Evolutionary conservation across 192 early-diverging fungal species (phyloP), one percentile per base, ranked within the genome.

Genomic region (Coemansia sp.): DNA sequence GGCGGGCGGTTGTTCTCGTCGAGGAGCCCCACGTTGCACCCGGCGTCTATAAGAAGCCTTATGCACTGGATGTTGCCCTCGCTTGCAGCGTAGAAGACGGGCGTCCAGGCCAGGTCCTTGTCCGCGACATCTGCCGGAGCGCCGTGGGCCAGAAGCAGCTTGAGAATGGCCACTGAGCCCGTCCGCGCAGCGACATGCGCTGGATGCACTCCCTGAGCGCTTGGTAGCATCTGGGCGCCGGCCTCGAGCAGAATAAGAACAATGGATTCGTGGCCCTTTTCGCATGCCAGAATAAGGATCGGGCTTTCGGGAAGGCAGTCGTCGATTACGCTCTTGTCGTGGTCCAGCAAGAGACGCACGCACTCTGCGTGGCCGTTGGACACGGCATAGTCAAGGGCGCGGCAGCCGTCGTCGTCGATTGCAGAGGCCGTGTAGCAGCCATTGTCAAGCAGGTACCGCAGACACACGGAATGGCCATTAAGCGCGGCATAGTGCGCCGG

Each of bases 401-500:
- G 84, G 65, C 87, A 90, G 27, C 93, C 93, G 71, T 99, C 97
- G 60, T 96, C 89, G 61, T 99, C 97, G 8, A 82, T 78, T 6
- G 57, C 57, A 18, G 83, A 74, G 16, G 69, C 67, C 50, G 85
- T 74, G 23, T 84, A 75, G 36, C 86, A 83, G 0, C 81, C 80
- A 29, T 72, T 61, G 6, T 70, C 71, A 0, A 89, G 66, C 23
- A 91, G 67, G 25, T 81, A 89, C 32, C 69, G 80, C 20, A 94
- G 69, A 27, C 88, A 87, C 7, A 88, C 87, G 11, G 72, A 67
- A 61, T 89, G 86, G 18, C 94, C 95, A 64, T 94, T 87, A 89
- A 98, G 95, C 11, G 92, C 86, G 0, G 91, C 92, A 67, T 99
- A 99, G 71, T 99, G 97, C 30, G 97, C 62, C 3, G 95, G 88